Evolutionary conservation across 129 eudicot genomes (phyloP).

Genomic region (Sambucus nigra): DNA sequence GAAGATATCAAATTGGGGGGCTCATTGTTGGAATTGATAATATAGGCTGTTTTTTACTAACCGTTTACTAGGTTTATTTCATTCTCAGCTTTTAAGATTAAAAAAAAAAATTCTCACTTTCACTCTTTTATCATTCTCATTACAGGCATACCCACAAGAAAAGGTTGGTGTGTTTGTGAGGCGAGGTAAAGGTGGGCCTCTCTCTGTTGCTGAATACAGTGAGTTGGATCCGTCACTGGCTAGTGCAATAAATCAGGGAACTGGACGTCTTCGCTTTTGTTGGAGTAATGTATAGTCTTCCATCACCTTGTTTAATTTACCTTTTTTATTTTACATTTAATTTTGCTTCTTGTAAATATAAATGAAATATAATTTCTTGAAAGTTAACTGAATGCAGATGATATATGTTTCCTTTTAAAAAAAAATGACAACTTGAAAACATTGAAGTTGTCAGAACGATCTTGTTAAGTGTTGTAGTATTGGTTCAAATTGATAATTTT

Average conservation of each 20-base stretch:
- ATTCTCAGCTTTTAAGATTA: too few species aligned
- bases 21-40: too few species aligned
- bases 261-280: constrained; percentile 93
- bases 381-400: background rate
- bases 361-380: background rate
- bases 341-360: background rate
- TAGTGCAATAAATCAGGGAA: constrained; percentile 79
- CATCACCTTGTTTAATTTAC: constrained; percentile 3
- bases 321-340: constrained; percentile 1
- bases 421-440: too few species aligned
- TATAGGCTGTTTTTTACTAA: too few species aligned
- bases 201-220: constrained; percentile 92
- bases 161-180: constrained; percentile 95
- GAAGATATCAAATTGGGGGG: too few species aligned
- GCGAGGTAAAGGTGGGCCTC: constrained; percentile 98
- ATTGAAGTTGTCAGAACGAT: too few species aligned
- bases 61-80: too few species aligned
- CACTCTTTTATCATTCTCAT: constrained; percentile 1
- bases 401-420: too few species aligned
- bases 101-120: background rate
- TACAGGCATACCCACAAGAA: constrained; percentile 97
- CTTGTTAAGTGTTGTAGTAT: too few species aligned
- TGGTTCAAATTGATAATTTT: too few species aligned
- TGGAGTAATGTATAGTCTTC: constrained; percentile 86
- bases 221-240: constrained; percentile 87